A percentile compares a stretch with the other conserved stretches of the same genome.
These are phyloP conservation scores for Gonapodya prolifera DNA, from an alignment of 192 early-diverging fungal genomes.

Conservation along the genomic window DNA sequence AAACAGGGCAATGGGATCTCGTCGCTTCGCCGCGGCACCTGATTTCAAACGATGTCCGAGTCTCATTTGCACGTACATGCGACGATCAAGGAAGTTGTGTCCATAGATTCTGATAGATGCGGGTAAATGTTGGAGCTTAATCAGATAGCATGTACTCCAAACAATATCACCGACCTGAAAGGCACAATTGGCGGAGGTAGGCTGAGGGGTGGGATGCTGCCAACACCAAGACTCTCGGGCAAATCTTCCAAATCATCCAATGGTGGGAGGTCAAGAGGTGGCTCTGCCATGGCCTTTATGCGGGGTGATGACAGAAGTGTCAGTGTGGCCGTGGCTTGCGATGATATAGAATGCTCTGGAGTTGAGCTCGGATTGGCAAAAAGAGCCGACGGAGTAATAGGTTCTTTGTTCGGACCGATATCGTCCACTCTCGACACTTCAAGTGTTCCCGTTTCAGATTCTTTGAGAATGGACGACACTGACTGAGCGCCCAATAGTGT, in stretches of 20 bases:
- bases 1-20: constrained; percentile 15
- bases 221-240: constrained; percentile 58
- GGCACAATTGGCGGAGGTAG: constrained; percentile 97
- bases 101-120: constrained; percentile 25
- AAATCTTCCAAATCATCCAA: background rate
- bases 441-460: too few species aligned
- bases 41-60: constrained; percentile 26
- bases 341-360: too few species aligned
- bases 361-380: constrained; percentile 13
- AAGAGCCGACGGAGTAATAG: constrained; percentile 31
- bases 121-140: background rate
- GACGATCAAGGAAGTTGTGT: constrained; percentile 90
- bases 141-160: background rate
- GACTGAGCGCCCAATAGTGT: background rate
- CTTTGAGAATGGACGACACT: too few species aligned
- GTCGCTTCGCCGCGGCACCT: background rate
- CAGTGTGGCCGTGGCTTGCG: too few species aligned
- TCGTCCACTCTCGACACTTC: too few species aligned
- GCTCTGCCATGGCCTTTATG: background rate
- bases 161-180: constrained; percentile 41
- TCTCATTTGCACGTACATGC: constrained; percentile 71
- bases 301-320: too few species aligned
- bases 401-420: too few species aligned
- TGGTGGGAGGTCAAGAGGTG: background rate
- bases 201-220: constrained; percentile 81